These are phyloP conservation scores for Coniferiporia sulphurascens DNA, from an alignment of 1,284 basidiomycete genomes.

Conservation along the genomic window DNA sequence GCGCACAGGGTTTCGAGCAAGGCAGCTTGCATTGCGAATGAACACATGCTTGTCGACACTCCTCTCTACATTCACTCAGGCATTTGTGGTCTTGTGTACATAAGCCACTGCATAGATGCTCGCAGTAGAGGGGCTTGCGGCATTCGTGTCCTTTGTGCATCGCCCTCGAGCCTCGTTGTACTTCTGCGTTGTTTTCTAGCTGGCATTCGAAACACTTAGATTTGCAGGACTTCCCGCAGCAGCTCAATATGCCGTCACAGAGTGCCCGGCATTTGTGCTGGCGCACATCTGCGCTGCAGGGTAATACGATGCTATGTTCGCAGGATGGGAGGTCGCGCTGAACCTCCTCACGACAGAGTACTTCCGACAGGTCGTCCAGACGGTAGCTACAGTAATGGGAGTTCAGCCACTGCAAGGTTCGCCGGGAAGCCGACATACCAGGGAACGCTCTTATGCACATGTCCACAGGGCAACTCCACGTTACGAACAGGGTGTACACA, in stretches of 20 bases:
- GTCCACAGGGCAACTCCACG: constrained; percentile 61
- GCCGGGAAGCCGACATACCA: constrained; percentile 43
- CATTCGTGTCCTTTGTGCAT: constrained; percentile 49
- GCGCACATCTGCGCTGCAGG: constrained; percentile 43
- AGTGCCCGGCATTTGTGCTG: constrained; percentile 35
- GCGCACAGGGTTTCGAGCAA: constrained; percentile 56
- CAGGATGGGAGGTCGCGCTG: constrained; percentile 47
- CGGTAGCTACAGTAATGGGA: constrained; percentile 35
- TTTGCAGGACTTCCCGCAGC: constrained; percentile 52
- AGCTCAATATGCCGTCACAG: constrained; percentile 45
- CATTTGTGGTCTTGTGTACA: constrained; percentile 54
- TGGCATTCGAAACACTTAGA: constrained; percentile 51
- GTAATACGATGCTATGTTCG: constrained; percentile 47
- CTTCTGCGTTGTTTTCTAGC: background rate
- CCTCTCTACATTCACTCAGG: constrained; percentile 37
- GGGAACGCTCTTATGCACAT: constrained; percentile 39
- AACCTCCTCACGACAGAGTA: constrained; percentile 43
- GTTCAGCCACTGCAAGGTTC: background rate
- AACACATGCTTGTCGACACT: constrained; percentile 53
- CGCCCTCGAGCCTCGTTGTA: constrained; percentile 24
- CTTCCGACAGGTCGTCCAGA: constrained; percentile 38
- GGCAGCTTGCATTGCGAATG: constrained; percentile 44
- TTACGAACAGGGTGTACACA: constrained; percentile 46
- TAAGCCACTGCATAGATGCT: constrained; percentile 46
- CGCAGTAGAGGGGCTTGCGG: constrained; percentile 49